phyloP scores from a whole-genome alignment of 306 rosid species.

The Ceratonia siliqua region DNA sequence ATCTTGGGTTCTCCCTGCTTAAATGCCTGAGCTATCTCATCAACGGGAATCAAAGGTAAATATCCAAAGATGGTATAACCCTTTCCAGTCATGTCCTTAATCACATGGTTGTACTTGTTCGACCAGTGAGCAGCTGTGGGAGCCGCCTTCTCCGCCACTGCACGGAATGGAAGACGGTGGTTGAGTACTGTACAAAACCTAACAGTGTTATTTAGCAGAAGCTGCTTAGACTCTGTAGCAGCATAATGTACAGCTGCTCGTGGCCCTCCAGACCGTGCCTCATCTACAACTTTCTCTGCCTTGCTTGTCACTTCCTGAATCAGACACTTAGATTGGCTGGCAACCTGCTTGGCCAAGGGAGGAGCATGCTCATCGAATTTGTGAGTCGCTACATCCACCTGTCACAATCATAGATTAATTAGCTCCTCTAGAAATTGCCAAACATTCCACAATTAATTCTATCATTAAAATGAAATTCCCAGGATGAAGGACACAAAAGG shows the following conservation, averaged over 20 bases:
- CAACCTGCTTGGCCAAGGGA: conserved; percentile 53
- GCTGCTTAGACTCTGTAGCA: conserved; percentile 55
- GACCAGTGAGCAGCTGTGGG: conserved; percentile 53
- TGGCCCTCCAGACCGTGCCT: conserved; percentile 65
- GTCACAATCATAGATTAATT: conserved; percentile 7
- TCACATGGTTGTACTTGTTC: conserved; percentile 60
- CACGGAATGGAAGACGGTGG: conserved; percentile 51
- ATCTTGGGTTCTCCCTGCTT: conserved; percentile 39
- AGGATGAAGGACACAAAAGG: not conserved
- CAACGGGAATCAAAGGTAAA: conserved; percentile 71
- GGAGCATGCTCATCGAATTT: conserved; percentile 72
- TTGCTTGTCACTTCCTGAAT: conserved; percentile 39
- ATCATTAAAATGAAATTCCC: not conserved
- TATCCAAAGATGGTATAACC: conserved; percentile 54
- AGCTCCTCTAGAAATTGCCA: not conserved
- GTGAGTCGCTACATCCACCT: conserved; percentile 63
- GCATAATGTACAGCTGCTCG: conserved; percentile 57
- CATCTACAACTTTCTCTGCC: conserved; percentile 42
- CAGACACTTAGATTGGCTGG: conserved; percentile 31
- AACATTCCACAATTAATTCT: not conserved
- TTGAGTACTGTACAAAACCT: conserved; percentile 56
- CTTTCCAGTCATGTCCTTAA: conserved; percentile 50
- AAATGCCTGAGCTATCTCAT: conserved; percentile 55
- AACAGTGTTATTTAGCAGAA: conserved; percentile 47
- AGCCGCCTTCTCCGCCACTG: conserved; percentile 50